Conservation (phyloP, 2,329 filamentous ascomycete species). For the Arthrobotrys conoides region DNA sequence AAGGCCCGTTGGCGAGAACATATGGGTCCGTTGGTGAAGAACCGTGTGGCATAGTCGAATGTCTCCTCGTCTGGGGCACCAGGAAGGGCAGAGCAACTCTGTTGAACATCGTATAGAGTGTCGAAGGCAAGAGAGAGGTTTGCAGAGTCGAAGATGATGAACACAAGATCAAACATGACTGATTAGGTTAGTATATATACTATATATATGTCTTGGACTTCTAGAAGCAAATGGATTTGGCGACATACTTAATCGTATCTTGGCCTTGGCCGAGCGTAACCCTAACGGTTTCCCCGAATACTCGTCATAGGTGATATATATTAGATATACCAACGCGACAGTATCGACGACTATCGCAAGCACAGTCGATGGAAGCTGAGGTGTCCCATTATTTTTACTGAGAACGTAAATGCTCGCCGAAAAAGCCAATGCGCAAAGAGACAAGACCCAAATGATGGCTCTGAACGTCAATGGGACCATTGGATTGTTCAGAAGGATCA, state of each 20-base stretch:
- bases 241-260: constrained; percentile 77
- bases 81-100: constrained; percentile 72
- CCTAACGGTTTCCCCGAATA: constrained; percentile 95
- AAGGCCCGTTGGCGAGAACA: constrained; percentile 78
- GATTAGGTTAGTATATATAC: constrained; percentile 29
- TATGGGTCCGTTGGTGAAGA: constrained; percentile 68
- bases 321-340: constrained; percentile 87
- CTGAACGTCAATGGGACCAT: constrained; percentile 89
- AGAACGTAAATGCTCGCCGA: constrained; percentile 80
- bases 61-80: constrained; percentile 65
- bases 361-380: constrained; percentile 81
- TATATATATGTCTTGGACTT: not conserved
- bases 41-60: constrained; percentile 4
- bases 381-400: constrained; percentile 69
- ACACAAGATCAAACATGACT: constrained; percentile 91
- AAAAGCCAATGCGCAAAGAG: constrained; percentile 83
- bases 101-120: constrained; percentile 77
- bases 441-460: constrained; percentile 84
- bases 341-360: constrained; percentile 92
- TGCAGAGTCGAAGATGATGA: constrained; percentile 96
- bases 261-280: constrained; percentile 83
- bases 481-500: constrained; percentile 81
- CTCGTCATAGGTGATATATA: constrained; percentile 96
- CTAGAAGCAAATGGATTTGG: not conserved
- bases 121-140: constrained; percentile 92